phyloP scores from a whole-genome alignment of 352 stramenopile genomes.

The Peronospora destructor region DNA sequence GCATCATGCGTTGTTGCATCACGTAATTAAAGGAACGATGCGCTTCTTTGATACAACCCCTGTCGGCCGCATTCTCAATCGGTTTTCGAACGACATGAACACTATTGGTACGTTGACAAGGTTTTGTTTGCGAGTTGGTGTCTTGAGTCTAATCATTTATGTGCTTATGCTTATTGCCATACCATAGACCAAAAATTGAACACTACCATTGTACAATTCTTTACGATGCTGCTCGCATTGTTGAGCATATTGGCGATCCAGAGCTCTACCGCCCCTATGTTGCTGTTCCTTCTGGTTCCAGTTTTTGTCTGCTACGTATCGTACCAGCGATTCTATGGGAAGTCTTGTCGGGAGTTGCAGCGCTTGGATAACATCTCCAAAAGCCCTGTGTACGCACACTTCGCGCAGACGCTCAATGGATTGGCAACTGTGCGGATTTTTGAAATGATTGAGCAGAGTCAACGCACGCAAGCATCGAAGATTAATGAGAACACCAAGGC shows the following conservation, averaged over 20 bases:
- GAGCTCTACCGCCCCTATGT: slow-evolving; percentile 33
- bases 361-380: slow-evolving; percentile 54
- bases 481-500: slow-evolving; percentile 73
- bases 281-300: slow-evolving; percentile 52
- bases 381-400: slow-evolving; percentile 88
- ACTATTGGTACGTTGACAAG: slow-evolving; percentile 40
- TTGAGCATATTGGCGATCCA: slow-evolving; percentile 51
- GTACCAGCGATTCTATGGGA: slow-evolving; percentile 61
- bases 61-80: slow-evolving; percentile 68
- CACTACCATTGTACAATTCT: slow-evolving; percentile 35
- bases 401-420: slow-evolving; percentile 86
- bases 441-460: slow-evolving; percentile 37
- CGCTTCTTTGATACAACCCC: slow-evolving; percentile 83
- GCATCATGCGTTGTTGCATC: slow-evolving; percentile 51
- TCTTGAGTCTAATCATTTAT: slow-evolving; percentile 4
- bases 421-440: slow-evolving; percentile 69
- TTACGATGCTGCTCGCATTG: slow-evolving; percentile 41
- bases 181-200: slow-evolving; percentile 54
- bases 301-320: slow-evolving; percentile 56
- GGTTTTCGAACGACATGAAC: slow-evolving; percentile 69
- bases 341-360: slow-evolving; percentile 63
- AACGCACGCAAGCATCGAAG: slow-evolving; percentile 28
- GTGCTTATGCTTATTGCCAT: slow-evolving; percentile 4
- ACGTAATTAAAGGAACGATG: slow-evolving; percentile 71
- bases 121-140: not conserved